Conservation (phyloP, 2,329 filamentous ascomycete species). For the Tolypocladium paradoxum region DNA sequence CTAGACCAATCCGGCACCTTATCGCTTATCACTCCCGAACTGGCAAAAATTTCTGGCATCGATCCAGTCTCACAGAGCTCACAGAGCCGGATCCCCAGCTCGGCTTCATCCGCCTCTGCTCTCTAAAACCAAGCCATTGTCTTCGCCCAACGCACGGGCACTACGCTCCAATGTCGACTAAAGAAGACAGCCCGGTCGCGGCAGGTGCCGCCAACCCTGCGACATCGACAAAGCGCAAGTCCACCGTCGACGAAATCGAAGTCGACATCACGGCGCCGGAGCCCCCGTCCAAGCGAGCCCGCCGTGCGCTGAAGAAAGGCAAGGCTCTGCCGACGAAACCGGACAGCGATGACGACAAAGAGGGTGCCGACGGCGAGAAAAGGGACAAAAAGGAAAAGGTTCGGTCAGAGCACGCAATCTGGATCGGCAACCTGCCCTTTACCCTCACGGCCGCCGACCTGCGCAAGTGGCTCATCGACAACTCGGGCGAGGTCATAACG, state of each 20-base stretch:
- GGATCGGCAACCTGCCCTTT: constrained; percentile 95
- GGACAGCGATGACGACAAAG: constrained; percentile 23
- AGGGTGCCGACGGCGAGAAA: constrained; percentile 23
- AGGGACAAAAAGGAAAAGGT: constrained; percentile 34
- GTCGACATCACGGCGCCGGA: constrained; percentile 86
- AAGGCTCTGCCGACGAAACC: constrained; percentile 42
- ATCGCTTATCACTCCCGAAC: constrained; percentile 12
- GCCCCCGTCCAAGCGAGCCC: constrained; percentile 87
- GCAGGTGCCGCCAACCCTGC: constrained; percentile 6
- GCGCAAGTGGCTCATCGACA: constrained; percentile 66
- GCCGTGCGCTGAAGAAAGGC: constrained; percentile 80
- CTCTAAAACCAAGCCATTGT: background rate
- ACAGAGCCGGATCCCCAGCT: background rate
- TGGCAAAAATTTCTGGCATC: background rate
- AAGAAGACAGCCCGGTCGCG: constrained; percentile 3
- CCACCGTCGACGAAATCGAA: constrained; percentile 62
- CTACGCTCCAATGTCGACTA: constrained; percentile 5
- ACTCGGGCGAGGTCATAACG: constrained; percentile 54
- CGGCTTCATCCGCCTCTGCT: background rate
- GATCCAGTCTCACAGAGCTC: too few relatives aligned
- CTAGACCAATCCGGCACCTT: background rate
- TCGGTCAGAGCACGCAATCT: constrained; percentile 76
- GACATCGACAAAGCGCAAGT: constrained; percentile 53
- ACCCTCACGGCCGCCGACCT: constrained; percentile 63
- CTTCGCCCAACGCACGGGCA: background rate